Conservation (phyloP, 768 basidiomycete species). For the Pleurotus ostreatus region DNA sequence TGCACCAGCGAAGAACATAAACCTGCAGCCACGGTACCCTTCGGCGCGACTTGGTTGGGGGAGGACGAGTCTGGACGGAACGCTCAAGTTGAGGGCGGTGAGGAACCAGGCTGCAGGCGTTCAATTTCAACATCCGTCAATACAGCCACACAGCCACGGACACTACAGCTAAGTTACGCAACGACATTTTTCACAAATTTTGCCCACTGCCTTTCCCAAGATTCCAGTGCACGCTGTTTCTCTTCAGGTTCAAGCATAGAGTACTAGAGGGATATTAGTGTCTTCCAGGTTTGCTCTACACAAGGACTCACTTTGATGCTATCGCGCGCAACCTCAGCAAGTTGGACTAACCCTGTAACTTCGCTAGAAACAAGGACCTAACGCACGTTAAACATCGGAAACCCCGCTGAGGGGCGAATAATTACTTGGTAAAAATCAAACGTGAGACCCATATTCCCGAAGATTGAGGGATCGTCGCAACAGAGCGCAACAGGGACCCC, state of each 20-base stretch:
- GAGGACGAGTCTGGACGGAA: too few relatives aligned
- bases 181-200: slow-evolving; percentile 32
- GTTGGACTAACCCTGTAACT: slow-evolving; percentile 56
- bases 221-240: slow-evolving; percentile 36
- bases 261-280: slow-evolving; percentile 29
- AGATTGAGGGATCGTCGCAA: slow-evolving; percentile 75
- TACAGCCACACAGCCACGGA: slow-evolving; percentile 4
- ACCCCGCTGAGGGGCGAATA: not conserved
- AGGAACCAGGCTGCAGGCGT: not conserved
- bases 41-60: too few relatives aligned
- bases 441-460: slow-evolving; percentile 74
- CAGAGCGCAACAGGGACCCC: slow-evolving; percentile 68
- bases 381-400: not conserved
- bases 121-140: slow-evolving; percentile 5
- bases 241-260: slow-evolving; percentile 45
- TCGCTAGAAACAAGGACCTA: slow-evolving; percentile 70
- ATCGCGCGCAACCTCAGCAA: slow-evolving; percentile 61
- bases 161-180: not conserved
- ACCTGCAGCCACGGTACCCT: not conserved
- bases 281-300: too few relatives aligned
- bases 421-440: slow-evolving; percentile 76
- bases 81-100: too few relatives aligned
- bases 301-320: slow-evolving; percentile 49
- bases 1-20: not conserved
- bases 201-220: slow-evolving; percentile 48